Base-by-base conservation (phyloP, 352 stramenopile species). In the Globisporangium spiculum region DNA sequence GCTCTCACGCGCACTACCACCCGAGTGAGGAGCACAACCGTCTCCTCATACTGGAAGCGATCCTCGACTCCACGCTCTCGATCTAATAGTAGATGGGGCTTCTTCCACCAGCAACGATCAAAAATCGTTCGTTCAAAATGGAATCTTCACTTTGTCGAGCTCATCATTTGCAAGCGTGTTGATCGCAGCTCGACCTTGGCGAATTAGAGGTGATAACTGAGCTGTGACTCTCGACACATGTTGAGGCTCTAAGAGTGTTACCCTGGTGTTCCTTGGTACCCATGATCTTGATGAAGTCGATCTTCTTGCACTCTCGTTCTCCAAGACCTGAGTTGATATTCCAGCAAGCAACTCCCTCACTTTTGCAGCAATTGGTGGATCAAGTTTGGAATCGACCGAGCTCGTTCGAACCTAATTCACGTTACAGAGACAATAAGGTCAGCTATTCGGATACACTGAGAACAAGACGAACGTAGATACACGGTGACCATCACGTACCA, bases 1-100 rank as follows among this genome's bases (percentile, higher is more conserved):
- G 38, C 4, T 65, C 52, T 3, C 48, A 57, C 22, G 24, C 38
- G 7, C 63, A 68, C 20, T 53, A 67, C 56, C 36, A 53, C 24
- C 34, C 58, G 22, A 18, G 2, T 34, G 67, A 62, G 57, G 60
- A 75, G 36, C 65, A 63, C 44, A 72, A 68, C 14, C 78, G 81
- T 32, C 61, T 87, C n/a, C 72, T 84, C 55, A 75, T 89, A 26
- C 61, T 89, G 38, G 75, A 89, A 70, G 80, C 77, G 52, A 74
- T 75, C 32, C 65, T 89, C 26, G 60, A 61, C 22, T 83, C 78
- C 22, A 82, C 79, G 27, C 48, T 84, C 55, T 70, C 72, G 20
- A 52, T 65, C 38, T 77, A 10, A 62, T 30, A 44, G 36, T 18
- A 44, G 36, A 14, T 44, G 36, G 36, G 36, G 36, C 4, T 18